Conservation (phyloP, 2,329 filamentous ascomycete species). For the Trichoderma koningii region DNA sequence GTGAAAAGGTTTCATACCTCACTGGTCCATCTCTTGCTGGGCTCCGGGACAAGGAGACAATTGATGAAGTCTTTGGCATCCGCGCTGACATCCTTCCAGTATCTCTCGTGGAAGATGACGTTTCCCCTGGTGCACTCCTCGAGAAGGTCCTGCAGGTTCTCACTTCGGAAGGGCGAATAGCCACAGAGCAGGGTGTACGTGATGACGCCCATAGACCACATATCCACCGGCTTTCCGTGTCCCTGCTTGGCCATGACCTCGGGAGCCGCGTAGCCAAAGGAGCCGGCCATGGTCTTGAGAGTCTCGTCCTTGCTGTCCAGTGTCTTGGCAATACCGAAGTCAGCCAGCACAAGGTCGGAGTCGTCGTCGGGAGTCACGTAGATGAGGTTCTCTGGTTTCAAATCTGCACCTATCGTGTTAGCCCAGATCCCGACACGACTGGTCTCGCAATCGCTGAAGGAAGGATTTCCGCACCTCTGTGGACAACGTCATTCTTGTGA, state of each 20-base stretch:
- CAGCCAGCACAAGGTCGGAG: conserved; percentile 88
- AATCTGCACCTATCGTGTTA: conserved; percentile 57
- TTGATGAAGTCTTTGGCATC: conserved; percentile 96
- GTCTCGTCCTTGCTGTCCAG: conserved; percentile 88
- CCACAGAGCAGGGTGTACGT: conserved; percentile 97
- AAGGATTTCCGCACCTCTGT: too few relatives aligned
- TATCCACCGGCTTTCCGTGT: conserved; percentile 96
- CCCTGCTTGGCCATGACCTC: conserved; percentile 98
- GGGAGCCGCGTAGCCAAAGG: conserved; percentile 95
- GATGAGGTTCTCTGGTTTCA: conserved; percentile 96
- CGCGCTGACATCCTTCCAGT: conserved; percentile 96
- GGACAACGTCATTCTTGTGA: conserved; percentile 91
- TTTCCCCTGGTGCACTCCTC: conserved; percentile 84
- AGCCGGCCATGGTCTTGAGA: conserved; percentile 96
- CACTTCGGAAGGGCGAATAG: conserved; percentile 96
- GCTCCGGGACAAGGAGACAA: conserved; percentile 74
- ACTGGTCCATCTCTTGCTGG: conserved; percentile 73
- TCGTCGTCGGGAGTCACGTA: conserved; percentile 76
- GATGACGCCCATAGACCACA: conserved; percentile 99
- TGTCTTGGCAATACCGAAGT: conserved; percentile 99
- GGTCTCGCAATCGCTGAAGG: too few relatives aligned
- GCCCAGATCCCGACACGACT: too few relatives aligned
- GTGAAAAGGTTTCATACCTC: too few relatives aligned
- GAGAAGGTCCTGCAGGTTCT: conserved; percentile 89
- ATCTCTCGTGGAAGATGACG: conserved; percentile 94